Conservation (phyloP, 2,329 filamentous ascomycete species). For the Diplodia mutila region DNA sequence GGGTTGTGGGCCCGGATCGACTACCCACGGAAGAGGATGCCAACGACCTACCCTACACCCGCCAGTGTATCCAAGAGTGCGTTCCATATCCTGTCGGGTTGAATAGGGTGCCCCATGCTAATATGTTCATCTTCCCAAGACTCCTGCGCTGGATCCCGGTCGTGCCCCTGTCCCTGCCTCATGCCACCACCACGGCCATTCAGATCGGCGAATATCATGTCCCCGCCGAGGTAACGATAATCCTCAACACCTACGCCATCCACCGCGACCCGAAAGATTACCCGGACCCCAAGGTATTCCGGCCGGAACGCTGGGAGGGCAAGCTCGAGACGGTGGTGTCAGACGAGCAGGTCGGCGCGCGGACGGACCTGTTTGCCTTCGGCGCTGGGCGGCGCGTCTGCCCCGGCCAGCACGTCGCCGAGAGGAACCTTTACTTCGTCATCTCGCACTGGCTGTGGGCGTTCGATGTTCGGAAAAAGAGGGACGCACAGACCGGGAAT, state of each 20-base stretch:
- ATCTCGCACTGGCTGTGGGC: slow-evolving; percentile 42
- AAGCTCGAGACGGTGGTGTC: slow-evolving; percentile 30
- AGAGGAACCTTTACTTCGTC: slow-evolving; percentile 36
- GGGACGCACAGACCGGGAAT: slow-evolving; percentile 7
- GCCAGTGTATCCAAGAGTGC: slow-evolving; percentile 28
- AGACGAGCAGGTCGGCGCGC: slow-evolving; percentile 28
- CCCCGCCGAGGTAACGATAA: slow-evolving; percentile 45
- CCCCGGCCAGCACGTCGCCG: slow-evolving; percentile 44
- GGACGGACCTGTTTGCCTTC: slow-evolving; percentile 42
- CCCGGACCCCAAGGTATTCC: slow-evolving; percentile 24
- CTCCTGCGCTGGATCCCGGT: slow-evolving; percentile 7
- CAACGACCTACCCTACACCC: slow-evolving; percentile 20
- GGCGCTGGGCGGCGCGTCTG: slow-evolving; percentile 45
- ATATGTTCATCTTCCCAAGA: not conserved
- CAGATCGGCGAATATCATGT: slow-evolving; percentile 42
- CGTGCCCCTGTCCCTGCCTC: slow-evolving; percentile 39
- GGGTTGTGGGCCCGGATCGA: slow-evolving; percentile 28
- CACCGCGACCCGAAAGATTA: slow-evolving; percentile 33
- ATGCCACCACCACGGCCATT: slow-evolving; percentile 37
- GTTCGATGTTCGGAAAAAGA: slow-evolving; percentile 32
- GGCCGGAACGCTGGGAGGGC: slow-evolving; percentile 30
- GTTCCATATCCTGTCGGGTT: not conserved
- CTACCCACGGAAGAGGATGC: slow-evolving; percentile 28
- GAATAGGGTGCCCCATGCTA: slow-evolving; percentile 28
- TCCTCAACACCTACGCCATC: slow-evolving; percentile 44